These are phyloP conservation scores for Xanthoceras sorbifolium DNA, from an alignment of 345 rosid species.

Conservation along the genomic window DNA sequence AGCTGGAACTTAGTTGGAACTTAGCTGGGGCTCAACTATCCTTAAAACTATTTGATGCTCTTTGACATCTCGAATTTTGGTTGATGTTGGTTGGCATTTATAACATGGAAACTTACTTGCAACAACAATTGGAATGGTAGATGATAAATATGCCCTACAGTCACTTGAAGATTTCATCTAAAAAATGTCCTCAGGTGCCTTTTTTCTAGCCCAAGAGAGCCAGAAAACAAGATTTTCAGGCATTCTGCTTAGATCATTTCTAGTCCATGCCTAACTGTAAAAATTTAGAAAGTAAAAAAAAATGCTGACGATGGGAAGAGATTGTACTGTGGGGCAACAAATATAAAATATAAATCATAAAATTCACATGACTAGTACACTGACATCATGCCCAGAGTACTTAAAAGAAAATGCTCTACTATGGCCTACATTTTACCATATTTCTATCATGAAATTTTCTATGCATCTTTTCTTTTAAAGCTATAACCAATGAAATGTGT, in stretches of 20 bases:
- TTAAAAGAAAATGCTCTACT: not conserved
- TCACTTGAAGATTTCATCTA: not conserved
- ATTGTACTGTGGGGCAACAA: not conserved
- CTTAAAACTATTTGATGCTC: not conserved
- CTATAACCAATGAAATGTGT: not conserved
- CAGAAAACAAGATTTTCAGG: not conserved
- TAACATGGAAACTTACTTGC: not conserved
- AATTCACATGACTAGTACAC: not conserved
- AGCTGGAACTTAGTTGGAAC: not conserved
- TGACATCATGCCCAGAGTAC: not conserved
- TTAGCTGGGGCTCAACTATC: not conserved
- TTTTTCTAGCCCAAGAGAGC: too few species aligned
- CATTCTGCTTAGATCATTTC: not conserved
- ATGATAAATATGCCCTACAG: not conserved
- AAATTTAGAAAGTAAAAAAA: not conserved
- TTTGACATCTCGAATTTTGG: not conserved
- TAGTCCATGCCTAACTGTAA: not conserved
- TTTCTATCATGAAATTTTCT: not conserved
- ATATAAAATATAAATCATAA: not conserved
- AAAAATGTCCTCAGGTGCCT: too few species aligned
- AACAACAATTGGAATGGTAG: not conserved
- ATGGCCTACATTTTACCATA: not conserved
- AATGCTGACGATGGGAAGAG: not conserved
- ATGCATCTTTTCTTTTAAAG: not conserved
- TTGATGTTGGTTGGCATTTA: not conserved